These are phyloP conservation scores for Knufia petricola DNA, from an alignment of 2,329 filamentous ascomycete species.

Conservation along the genomic window DNA sequence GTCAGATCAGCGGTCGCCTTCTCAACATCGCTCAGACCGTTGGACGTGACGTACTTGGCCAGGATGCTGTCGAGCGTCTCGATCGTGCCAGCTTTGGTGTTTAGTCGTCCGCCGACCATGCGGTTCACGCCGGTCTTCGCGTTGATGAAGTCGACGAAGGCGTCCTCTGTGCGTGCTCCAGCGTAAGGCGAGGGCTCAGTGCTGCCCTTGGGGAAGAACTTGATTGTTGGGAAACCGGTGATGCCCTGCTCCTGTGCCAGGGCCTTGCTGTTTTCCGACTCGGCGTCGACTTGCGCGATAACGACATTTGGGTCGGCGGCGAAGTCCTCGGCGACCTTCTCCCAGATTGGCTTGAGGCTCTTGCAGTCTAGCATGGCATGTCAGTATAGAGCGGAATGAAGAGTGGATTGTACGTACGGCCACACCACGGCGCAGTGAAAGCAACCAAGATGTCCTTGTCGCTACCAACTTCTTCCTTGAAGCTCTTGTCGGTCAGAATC, in stretches of 20 bases:
- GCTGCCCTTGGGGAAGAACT: conserved; percentile 86
- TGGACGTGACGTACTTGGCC: conserved; percentile 57
- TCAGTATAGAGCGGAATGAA: not conserved
- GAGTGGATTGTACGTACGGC: conserved; percentile 70
- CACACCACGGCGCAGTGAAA: conserved; percentile 97
- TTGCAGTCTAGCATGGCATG: conserved; percentile 70
- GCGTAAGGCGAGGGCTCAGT: conserved; percentile 62
- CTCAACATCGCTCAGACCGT: conserved; percentile 35
- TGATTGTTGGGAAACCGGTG: conserved; percentile 88
- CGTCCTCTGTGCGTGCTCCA: conserved; percentile 65
- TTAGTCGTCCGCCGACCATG: conserved; percentile 66
- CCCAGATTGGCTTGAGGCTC: conserved; percentile 80
- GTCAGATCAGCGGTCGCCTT: conserved; percentile 62
- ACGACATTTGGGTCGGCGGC: conserved; percentile 65
- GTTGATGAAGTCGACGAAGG: conserved; percentile 75
- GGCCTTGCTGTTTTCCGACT: conserved; percentile 74
- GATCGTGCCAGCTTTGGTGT: conserved; percentile 71
- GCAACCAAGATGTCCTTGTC: conserved; percentile 89
- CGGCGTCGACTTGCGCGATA: conserved; percentile 91
- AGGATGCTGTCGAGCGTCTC: conserved; percentile 68
- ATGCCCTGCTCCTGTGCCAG: conserved; percentile 68
- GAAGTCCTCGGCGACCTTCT: conserved; percentile 75
- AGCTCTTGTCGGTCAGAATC: conserved; percentile 70
- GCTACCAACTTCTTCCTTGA: conserved; percentile 66
- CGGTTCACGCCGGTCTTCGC: conserved; percentile 81